Percentiles rank a stretch among this genome's conserved stretches.
Conservation (phyloP, 495 filamentous ascomycete genomes). For the Talaromyces proteolyticus region DNA sequence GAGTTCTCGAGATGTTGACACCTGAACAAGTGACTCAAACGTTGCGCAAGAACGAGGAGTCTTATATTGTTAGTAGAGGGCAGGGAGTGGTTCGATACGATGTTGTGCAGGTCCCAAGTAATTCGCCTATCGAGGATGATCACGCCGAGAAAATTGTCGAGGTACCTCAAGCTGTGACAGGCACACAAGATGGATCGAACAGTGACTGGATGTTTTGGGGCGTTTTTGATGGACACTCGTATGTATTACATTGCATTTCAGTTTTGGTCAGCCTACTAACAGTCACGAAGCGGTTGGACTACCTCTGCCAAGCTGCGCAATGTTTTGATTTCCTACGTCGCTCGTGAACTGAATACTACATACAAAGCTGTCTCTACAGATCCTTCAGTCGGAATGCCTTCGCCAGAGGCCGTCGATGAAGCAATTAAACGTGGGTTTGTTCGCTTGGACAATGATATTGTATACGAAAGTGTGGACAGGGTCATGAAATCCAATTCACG, state of each 20-base stretch:
- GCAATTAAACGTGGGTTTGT: slow-evolving; percentile 93
- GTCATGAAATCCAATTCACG: slow-evolving; percentile 85
- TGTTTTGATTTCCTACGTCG: slow-evolving; percentile 84
- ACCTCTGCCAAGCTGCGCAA: slow-evolving; percentile 95
- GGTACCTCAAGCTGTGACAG: slow-evolving; percentile 55
- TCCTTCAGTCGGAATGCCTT: slow-evolving; percentile 51
- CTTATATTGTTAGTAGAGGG: slow-evolving; percentile 83
- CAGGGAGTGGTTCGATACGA: slow-evolving; percentile 93
- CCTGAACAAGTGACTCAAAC: slow-evolving; percentile 91
- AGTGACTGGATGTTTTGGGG: slow-evolving; percentile 99
- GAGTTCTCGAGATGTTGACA: slow-evolving; percentile 89
- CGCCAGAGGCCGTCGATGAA: slow-evolving; percentile 71
- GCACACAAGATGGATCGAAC: slow-evolving; percentile 44
- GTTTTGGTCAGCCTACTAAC: slow-evolving; percentile 6
- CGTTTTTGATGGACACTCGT: slow-evolving; percentile 96
- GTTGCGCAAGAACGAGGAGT: slow-evolving; percentile 82
- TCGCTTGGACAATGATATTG: slow-evolving; percentile 86
- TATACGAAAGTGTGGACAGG: slow-evolving; percentile 80
- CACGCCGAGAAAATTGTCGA: slow-evolving; percentile 97
- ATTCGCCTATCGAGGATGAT: slow-evolving; percentile 97
- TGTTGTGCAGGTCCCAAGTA: slow-evolving; percentile 89
- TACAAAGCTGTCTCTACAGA: slow-evolving; percentile 74
- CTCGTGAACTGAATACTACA: slow-evolving; percentile 86
- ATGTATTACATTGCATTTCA: slow-evolving; percentile 19
- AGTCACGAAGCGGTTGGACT: slow-evolving; percentile 76